Conservation (phyloP, 2,329 filamentous ascomycete species). For the Anthostomella pinea region DNA sequence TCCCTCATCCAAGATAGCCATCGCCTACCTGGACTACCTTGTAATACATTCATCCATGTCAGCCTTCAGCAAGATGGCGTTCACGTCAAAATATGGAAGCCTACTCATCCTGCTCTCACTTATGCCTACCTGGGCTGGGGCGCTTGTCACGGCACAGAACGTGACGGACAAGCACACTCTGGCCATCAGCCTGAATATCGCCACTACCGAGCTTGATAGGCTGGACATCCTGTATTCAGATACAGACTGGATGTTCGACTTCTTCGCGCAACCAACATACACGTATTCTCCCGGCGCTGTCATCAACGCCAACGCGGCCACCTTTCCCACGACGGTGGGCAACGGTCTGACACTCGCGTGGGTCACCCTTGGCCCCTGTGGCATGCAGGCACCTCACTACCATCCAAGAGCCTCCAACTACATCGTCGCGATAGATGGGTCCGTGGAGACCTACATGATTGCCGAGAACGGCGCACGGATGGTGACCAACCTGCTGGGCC, state of each 20-base stretch:
- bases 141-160: not conserved
- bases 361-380: constrained; percentile 5
- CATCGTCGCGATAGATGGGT: constrained; percentile 1
- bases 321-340: constrained; percentile 6
- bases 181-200: not conserved
- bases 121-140: too few species aligned
- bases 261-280: constrained; percentile 2
- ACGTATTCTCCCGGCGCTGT: not conserved
- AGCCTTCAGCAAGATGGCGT: too few species aligned
- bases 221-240: not conserved
- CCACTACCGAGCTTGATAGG: not conserved
- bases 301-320: constrained; percentile 3
- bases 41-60: too few species aligned
- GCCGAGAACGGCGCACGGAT: constrained; percentile 3
- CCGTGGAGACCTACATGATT: constrained; percentile 4
- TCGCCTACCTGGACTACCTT: too few species aligned
- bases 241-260: constrained; percentile 5
- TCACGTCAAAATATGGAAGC: too few species aligned
- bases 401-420: constrained; percentile 6
- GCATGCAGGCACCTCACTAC: constrained; percentile 7
- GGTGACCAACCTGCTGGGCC: constrained; percentile 1
- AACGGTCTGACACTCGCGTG: constrained; percentile 4
- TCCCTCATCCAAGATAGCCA: too few species aligned
- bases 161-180: not conserved
- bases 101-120: too few species aligned